A percentile compares a stretch with the other conserved stretches of the same genome.
These are phyloP conservation scores for Serendipita sp. DNA, from an alignment of 768 basidiomycete genomes.

Conservation along the genomic window DNA sequence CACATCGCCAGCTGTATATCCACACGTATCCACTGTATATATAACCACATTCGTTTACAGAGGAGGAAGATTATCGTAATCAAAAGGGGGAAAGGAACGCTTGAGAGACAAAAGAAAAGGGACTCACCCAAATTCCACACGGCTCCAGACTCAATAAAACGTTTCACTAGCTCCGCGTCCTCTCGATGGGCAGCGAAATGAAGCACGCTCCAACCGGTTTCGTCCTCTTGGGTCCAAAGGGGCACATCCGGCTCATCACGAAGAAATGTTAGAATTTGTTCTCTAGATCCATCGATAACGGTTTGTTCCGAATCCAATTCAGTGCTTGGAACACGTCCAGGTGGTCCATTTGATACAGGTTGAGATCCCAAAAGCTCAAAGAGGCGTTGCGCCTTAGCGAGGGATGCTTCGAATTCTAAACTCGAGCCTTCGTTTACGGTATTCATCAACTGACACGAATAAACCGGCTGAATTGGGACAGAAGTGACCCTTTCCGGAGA, in stretches of 20 bases:
- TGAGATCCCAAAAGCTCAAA: slow-evolving; percentile 9
- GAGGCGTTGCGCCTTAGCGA: too few relatives aligned
- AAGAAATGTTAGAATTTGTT: not conserved
- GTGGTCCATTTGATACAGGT: too few relatives aligned
- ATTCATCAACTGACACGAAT: too few relatives aligned
- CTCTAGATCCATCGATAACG: too few relatives aligned
- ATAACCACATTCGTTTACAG: slow-evolving; percentile 1
- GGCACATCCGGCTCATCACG: slow-evolving; percentile 49
- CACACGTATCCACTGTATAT: slow-evolving; percentile 50
- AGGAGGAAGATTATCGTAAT: slow-evolving; percentile 11
- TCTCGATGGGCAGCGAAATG: slow-evolving; percentile 76
- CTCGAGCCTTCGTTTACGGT: too few relatives aligned
- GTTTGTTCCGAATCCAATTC: too few relatives aligned
- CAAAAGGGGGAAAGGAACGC: not conserved
- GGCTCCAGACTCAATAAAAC: slow-evolving; percentile 66
- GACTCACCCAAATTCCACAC: slow-evolving; percentile 74
- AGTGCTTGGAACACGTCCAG: too few relatives aligned
- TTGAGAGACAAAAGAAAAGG: not conserved
- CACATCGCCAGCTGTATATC: slow-evolving; percentile 79
- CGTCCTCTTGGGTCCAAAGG: slow-evolving; percentile 76
- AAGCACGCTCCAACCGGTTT: slow-evolving; percentile 62
- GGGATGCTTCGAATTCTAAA: too few relatives aligned
- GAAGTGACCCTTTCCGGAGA: too few relatives aligned
- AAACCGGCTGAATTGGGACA: too few relatives aligned
- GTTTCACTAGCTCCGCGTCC: slow-evolving; percentile 42